These are phyloP conservation scores for Fagopyrum esculentum DNA, from an alignment of 148 eudicot species.

Conservation along the genomic window DNA sequence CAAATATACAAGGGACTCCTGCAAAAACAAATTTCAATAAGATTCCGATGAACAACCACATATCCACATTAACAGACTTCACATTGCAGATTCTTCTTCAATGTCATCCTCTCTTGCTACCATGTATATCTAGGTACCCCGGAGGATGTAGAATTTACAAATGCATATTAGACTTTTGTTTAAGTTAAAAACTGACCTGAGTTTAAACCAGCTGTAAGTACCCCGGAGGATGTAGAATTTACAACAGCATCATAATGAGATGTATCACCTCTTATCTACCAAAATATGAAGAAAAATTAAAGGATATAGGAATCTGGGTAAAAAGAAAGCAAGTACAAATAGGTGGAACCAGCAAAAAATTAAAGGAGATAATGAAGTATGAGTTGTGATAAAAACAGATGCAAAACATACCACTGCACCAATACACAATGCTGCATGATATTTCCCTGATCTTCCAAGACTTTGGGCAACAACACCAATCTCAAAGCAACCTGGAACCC, in stretches of 20 bases:
- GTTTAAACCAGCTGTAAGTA: slow-evolving; percentile 78
- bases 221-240: slow-evolving; percentile 90
- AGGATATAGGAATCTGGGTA: background rate
- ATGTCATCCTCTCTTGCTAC: background rate
- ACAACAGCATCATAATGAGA: slow-evolving; percentile 97
- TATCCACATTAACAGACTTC: background rate
- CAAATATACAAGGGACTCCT: slow-evolving; percentile 96
- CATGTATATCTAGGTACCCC: too few species aligned
- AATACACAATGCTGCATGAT: slow-evolving; percentile 79
- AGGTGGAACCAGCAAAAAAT: too few species aligned
- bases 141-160: too few species aligned
- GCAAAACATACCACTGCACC: slow-evolving; percentile 85
- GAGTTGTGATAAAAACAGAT: background rate
- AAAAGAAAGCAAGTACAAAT: background rate
- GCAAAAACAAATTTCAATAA: slow-evolving; percentile 18
- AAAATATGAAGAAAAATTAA: background rate
- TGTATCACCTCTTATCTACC: slow-evolving; percentile 82
- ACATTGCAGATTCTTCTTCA: background rate
- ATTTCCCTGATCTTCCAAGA: slow-evolving; percentile 84
- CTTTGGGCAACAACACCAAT: slow-evolving; percentile 81
- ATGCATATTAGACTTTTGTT: background rate
- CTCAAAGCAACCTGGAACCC: slow-evolving; percentile 99
- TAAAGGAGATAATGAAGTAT: too few species aligned
- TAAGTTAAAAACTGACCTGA: slow-evolving; percentile 43
- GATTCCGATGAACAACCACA: background rate